phyloP scores from a whole-genome alignment of 352 stramenopile genomes.

The Globisporangium echinulatum region DNA sequence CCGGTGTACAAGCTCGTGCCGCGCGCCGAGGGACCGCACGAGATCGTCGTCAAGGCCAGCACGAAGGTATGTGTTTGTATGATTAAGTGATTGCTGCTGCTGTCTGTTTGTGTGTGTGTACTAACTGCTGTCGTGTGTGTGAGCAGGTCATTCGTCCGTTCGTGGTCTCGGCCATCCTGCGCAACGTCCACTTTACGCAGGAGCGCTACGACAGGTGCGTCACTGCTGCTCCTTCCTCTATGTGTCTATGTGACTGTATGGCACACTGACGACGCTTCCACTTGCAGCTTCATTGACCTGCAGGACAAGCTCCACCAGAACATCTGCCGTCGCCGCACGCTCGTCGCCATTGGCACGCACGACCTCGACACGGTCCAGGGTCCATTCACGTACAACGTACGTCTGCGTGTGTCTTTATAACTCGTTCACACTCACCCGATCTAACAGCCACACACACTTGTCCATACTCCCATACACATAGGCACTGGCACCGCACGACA shows the following conservation, averaged over 20 bases:
- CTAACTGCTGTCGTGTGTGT: neutral
- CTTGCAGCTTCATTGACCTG: slow-evolving; percentile 96
- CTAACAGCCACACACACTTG: neutral
- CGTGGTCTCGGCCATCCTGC: slow-evolving; percentile 96
- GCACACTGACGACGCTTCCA: neutral
- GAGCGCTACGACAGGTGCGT: slow-evolving; percentile 91
- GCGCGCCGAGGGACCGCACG: slow-evolving; percentile 48
- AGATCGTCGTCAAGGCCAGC: slow-evolving; percentile 84
- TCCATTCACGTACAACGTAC: slow-evolving; percentile 90
- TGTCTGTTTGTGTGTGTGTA: neutral
- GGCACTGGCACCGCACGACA: slow-evolving; percentile 89
- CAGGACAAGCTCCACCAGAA: slow-evolving; percentile 99
- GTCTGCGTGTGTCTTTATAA: slow-evolving; percentile 3
- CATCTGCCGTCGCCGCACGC: slow-evolving; percentile 97
- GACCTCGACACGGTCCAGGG: slow-evolving; percentile 95
- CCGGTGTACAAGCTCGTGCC: slow-evolving; percentile 82
- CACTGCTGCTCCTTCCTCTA: too few relatives aligned
- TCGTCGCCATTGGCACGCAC: slow-evolving; percentile 99
- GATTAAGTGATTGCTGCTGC: neutral
- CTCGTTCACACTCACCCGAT: neutral
- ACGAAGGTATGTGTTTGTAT: slow-evolving; percentile 48
- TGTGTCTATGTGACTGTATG: neutral
- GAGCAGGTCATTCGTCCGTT: slow-evolving; percentile 91
- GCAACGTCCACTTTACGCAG: slow-evolving; percentile 94
- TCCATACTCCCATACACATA: slow-evolving; percentile 17